Evolutionary conservation across 2,329 filamentous ascomycete species (phyloP).

Genomic region (Elsinoe necatrix): DNA sequence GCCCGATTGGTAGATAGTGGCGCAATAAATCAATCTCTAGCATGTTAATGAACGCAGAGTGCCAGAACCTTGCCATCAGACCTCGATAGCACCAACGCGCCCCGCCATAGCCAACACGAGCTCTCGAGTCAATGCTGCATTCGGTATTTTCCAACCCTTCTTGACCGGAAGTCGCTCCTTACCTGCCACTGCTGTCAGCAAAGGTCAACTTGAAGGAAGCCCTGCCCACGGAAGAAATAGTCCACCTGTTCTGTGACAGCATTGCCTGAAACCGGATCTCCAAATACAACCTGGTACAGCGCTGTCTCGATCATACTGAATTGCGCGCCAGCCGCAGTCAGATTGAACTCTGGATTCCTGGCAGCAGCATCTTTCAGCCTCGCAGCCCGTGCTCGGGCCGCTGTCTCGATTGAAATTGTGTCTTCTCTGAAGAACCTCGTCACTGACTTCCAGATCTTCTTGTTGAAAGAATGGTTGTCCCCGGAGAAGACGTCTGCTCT

Average conservation of each 20-base stretch:
- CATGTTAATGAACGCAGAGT: not conserved
- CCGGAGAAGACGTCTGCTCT: slow-evolving; percentile 30
- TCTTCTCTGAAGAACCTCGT: slow-evolving; percentile 23
- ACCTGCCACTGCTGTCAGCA: not conserved
- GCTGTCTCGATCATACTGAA: slow-evolving; percentile 33
- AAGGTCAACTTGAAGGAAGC: slow-evolving; percentile 7
- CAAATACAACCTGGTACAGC: slow-evolving; percentile 32
- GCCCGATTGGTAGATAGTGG: too few relatives aligned
- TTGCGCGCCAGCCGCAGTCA: slow-evolving; percentile 27
- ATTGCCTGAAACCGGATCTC: slow-evolving; percentile 27
- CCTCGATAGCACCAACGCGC: not conserved
- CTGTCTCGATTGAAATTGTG: slow-evolving; percentile 24
- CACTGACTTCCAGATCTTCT: slow-evolving; percentile 26
- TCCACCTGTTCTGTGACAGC: slow-evolving; percentile 30
- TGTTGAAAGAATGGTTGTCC: slow-evolving; percentile 31
- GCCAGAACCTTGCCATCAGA: not conserved
- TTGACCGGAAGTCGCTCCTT: not conserved
- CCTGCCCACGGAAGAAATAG: slow-evolving; percentile 30
- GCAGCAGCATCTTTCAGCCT: slow-evolving; percentile 24
- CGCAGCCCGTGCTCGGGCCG: slow-evolving; percentile 26
- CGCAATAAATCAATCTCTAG: not conserved
- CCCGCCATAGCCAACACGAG: not conserved
- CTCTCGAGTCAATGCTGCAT: not conserved
- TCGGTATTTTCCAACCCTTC: not conserved
- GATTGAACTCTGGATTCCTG: slow-evolving; percentile 30